Percentiles rank a stretch among this genome's conserved stretches.
These are phyloP conservation scores for Beauveria scarabaeidicola DNA, from an alignment of 2,329 filamentous ascomycete genomes.

Conservation along the genomic window DNA sequence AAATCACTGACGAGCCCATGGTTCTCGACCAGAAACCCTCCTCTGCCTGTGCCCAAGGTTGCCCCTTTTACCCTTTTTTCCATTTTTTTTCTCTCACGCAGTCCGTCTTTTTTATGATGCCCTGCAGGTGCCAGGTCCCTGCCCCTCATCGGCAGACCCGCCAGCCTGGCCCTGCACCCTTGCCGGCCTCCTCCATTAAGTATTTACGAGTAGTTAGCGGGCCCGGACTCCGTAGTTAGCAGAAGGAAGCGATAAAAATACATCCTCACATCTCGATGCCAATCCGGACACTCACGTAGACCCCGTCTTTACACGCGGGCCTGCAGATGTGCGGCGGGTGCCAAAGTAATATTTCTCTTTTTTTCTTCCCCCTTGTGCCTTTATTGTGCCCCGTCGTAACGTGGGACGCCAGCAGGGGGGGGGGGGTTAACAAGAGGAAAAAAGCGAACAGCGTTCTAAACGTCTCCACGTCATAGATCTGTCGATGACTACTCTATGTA, in stretches of 20 bases:
- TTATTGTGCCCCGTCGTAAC: neutral
- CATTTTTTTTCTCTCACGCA: too few relatives aligned
- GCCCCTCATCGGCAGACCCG: neutral
- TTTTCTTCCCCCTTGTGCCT: neutral
- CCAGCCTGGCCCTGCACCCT: neutral
- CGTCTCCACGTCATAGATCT: constrained; percentile 1
- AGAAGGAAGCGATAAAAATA: too few relatives aligned
- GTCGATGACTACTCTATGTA: neutral
- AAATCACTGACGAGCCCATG: too few relatives aligned
- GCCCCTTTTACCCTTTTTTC: too few relatives aligned
- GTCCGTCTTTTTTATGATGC: too few relatives aligned
- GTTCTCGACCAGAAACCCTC: too few relatives aligned
- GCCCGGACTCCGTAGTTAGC: too few relatives aligned
- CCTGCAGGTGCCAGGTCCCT: neutral
- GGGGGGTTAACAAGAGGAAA: neutral
- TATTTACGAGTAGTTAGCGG: too few relatives aligned
- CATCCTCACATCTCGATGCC: neutral
- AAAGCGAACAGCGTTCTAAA: neutral
- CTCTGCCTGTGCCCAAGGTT: too few relatives aligned
- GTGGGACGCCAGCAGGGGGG: neutral
- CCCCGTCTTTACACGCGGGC: neutral
- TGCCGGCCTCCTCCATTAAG: too few relatives aligned
- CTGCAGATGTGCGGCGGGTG: neutral
- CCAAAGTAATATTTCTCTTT: neutral
- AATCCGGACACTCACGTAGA: neutral